These are phyloP conservation scores for Globisporangium okanoganense DNA, from an alignment of 352 stramenopile genomes.

Conservation along the genomic window DNA sequence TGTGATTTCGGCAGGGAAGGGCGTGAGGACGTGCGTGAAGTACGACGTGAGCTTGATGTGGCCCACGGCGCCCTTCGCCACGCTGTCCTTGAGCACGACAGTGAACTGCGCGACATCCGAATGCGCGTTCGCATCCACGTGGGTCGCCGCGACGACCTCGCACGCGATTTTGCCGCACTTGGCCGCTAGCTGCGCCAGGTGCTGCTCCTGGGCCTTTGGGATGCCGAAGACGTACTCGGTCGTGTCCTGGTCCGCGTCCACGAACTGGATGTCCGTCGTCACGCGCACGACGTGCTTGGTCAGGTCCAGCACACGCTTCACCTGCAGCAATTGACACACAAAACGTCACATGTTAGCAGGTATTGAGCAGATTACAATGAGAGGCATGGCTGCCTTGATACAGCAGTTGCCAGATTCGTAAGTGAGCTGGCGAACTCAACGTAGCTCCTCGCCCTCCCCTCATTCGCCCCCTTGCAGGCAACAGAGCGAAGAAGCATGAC, in stretches of 20 bases:
- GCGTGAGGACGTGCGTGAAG: constrained; percentile 76
- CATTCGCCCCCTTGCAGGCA: not conserved
- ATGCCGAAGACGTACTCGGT: constrained; percentile 65
- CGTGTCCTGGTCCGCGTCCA: constrained; percentile 48
- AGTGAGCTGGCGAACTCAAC: not conserved
- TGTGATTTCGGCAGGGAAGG: constrained; percentile 71
- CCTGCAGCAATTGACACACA: constrained; percentile 20
- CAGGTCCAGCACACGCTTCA: constrained; percentile 76
- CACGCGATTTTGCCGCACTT: constrained; percentile 74
- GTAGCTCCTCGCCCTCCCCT: not conserved
- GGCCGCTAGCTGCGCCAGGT: constrained; percentile 54
- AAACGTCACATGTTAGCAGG: not conserved
- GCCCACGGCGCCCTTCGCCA: constrained; percentile 43
- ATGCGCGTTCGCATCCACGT: constrained; percentile 22
- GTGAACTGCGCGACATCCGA: constrained; percentile 54
- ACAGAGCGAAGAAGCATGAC: constrained; percentile 1
- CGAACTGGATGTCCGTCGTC: constrained; percentile 70
- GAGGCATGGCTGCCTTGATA: not conserved
- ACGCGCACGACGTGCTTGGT: constrained; percentile 81
- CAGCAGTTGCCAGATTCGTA: not conserved
- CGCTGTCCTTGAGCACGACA: constrained; percentile 61
- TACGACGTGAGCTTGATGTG: constrained; percentile 75
- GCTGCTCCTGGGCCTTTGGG: constrained; percentile 42
- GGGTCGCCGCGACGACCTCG: constrained; percentile 49
- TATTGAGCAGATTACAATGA: not conserved